Evolutionary conservation across 371 early-diverging fungal genomes (phyloP), one percentile per base, ranked within the genome.

Genomic region (Mucor saturninus): DNA sequence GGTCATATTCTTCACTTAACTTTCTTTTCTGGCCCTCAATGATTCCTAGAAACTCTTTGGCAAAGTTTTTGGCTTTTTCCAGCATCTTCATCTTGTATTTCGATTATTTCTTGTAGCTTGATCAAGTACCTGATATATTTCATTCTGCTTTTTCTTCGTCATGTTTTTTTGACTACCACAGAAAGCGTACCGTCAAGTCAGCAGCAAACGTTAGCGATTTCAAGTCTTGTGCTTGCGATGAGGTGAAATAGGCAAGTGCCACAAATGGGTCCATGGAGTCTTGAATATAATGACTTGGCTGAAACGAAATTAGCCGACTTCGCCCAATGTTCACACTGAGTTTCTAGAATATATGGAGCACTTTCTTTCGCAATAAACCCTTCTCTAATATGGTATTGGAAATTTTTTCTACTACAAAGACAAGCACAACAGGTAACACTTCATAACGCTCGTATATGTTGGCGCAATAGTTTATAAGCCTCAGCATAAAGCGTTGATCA

Each of bases 401-500:
- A 28, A 65, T 59, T 49, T 50, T 50, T 59, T 49, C 56, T 13
- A 64, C 64, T 64, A 58, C 53, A 49, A 59, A 53, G 21, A 64
- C 53, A 64, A 64, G 53, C 51, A 58, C 54, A 14, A 64, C 46
- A 59, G 60, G 60, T 31, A 60, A 49, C 31, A 59, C 59, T 37
- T 64, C 38, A 46, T 53, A 64, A 59, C 59, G 55, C 14, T 65
- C 55, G 13, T 50, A 65, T 5, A 42, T 32, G 28, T 55, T 38
- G 14, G 56, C 50, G 56, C 55, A 65, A 49, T 59, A 65, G 39
- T 50, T 35, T 10, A 58, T 64, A 42, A 64, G 55, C 39, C 65
- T 64, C 40, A 48, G n/a, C 65, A 59, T 65, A 55, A 65, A 65
- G 13, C 21, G 38, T 49, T 59, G 65, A 55, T 64, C 65, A 39